A percentile compares a stretch with the other conserved stretches of the same genome.
Conservation (phyloP, 148 eudicot genomes). For the Pharnaceum exiguum region DNA sequence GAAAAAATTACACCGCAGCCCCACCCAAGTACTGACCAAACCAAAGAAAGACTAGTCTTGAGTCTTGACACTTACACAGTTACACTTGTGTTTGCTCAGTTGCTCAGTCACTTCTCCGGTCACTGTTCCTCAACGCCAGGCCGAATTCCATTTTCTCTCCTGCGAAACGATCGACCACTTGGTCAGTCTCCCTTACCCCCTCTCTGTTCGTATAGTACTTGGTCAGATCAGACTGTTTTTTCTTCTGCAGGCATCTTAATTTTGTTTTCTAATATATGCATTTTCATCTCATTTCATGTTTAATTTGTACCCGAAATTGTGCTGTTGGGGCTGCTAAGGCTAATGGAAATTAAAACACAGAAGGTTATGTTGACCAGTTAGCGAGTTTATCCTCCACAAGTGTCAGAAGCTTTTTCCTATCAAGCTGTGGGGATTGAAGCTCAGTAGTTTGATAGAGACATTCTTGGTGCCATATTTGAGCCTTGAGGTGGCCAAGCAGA, state of each 20-base stretch:
- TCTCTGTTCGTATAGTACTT: no score
- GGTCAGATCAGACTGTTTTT: no score
- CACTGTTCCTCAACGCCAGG: no score
- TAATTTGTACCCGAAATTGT: constrained; percentile 30
- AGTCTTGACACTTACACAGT: no score
- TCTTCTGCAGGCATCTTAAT: constrained; percentile 8
- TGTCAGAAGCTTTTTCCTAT: constrained; percentile 32
- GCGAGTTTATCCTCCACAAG: constrained; percentile 14
- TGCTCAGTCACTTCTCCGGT: no score
- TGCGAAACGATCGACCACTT: no score
- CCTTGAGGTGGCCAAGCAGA: constrained; percentile 79
- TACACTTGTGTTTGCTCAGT: no score
- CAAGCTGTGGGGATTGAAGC: constrained; percentile 58
- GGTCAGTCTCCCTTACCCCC: no score
- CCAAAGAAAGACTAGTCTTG: no score
- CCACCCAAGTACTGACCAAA: no score
- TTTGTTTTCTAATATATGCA: neutral
- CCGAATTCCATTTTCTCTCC: no score
- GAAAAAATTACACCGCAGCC: no score
- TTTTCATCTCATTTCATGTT: constrained; percentile 23
- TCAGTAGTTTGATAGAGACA: constrained; percentile 86
- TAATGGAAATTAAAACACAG: constrained; percentile 14
- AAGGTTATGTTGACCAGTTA: constrained; percentile 15
- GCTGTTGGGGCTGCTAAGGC: constrained; percentile 17
- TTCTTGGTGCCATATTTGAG: constrained; percentile 75